These are phyloP conservation scores for Cyberlindnera xishuangbannaensis DNA, from an alignment of 805 yeast genomes.

Conservation along the genomic window DNA sequence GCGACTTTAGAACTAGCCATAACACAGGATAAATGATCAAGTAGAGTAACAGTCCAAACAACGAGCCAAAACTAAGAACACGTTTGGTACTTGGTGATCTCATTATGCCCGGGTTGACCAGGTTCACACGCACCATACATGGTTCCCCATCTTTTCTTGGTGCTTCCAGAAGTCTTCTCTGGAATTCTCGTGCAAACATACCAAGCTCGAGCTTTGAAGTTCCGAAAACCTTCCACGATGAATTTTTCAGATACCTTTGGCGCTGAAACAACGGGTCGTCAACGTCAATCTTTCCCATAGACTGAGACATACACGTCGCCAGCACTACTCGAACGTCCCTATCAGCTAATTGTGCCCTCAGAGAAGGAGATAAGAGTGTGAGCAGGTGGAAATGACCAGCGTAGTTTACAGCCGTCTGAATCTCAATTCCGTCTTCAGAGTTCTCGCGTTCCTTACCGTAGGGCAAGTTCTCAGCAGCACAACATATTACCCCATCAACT, in stretches of 20 bases:
- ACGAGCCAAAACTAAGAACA: slow-evolving; percentile 67
- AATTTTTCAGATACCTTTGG: slow-evolving; percentile 48
- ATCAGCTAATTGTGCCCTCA: slow-evolving; percentile 88
- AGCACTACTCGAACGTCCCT: slow-evolving; percentile 82
- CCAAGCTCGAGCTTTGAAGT: slow-evolving; percentile 73
- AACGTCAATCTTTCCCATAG: slow-evolving; percentile 60
- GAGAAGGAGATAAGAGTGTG: slow-evolving; percentile 73
- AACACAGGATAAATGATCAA: slow-evolving; percentile 71
- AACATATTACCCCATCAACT: slow-evolving; percentile 81
- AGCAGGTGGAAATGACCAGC: slow-evolving; percentile 76
- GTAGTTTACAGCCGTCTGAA: slow-evolving; percentile 79
- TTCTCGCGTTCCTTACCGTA: slow-evolving; percentile 56
- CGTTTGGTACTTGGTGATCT: slow-evolving; percentile 83
- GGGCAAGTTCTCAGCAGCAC: slow-evolving; percentile 82
- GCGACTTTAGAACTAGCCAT: slow-evolving; percentile 75
- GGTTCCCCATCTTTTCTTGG: slow-evolving; percentile 71
- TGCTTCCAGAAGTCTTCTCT: slow-evolving; percentile 50
- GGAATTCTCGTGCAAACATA: slow-evolving; percentile 74
- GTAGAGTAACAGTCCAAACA: slow-evolving; percentile 58
- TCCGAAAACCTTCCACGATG: slow-evolving; percentile 77
- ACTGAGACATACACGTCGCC: slow-evolving; percentile 75
- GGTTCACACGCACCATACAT: slow-evolving; percentile 58
- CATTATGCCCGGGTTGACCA: slow-evolving; percentile 91
- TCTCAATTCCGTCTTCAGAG: slow-evolving; percentile 79
- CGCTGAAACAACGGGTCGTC: slow-evolving; percentile 59